These are phyloP conservation scores for Sphaerobolus stellatus DNA, from an alignment of 1,284 basidiomycete genomes.

Conservation along the genomic window DNA sequence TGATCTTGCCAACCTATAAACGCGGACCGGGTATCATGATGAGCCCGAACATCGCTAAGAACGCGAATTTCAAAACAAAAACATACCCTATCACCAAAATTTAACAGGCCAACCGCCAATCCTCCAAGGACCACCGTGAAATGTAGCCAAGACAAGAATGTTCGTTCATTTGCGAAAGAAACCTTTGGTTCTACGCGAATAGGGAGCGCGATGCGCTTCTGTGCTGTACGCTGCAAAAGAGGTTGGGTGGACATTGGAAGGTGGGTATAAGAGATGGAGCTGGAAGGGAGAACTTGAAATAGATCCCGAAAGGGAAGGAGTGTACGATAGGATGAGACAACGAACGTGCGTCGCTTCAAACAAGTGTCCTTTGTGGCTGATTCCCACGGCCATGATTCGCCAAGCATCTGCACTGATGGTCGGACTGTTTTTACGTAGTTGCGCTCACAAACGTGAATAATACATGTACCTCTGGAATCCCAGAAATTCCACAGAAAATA, in stretches of 20 bases:
- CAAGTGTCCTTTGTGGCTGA: too few relatives aligned
- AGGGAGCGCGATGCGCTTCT: slow-evolving; percentile 93
- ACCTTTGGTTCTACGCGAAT: slow-evolving; percentile 94
- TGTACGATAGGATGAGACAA: too few relatives aligned
- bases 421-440: too few relatives aligned
- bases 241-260: slow-evolving; percentile 92
- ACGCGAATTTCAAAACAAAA: neutral
- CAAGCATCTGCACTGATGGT: too few relatives aligned
- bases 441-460: too few relatives aligned
- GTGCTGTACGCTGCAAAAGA: slow-evolving; percentile 91
- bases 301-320: too few relatives aligned
- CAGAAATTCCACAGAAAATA: too few relatives aligned
- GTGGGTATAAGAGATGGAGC: neutral
- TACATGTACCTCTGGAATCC: too few relatives aligned
- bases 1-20: slow-evolving; percentile 81
- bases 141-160: slow-evolving; percentile 95
- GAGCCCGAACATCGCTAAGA: slow-evolving; percentile 1
- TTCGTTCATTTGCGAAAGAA: slow-evolving; percentile 93
- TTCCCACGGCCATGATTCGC: too few relatives aligned
- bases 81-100: slow-evolving; percentile 90
- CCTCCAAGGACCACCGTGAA: slow-evolving; percentile 94
- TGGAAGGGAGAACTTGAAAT: too few relatives aligned
- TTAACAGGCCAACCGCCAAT: slow-evolving; percentile 92
- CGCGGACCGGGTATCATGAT: neutral
- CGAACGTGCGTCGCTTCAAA: too few relatives aligned